phyloP scores from a whole-genome alignment of 1,139 yeast species.

The Saccharomyces hybrid region DNA sequence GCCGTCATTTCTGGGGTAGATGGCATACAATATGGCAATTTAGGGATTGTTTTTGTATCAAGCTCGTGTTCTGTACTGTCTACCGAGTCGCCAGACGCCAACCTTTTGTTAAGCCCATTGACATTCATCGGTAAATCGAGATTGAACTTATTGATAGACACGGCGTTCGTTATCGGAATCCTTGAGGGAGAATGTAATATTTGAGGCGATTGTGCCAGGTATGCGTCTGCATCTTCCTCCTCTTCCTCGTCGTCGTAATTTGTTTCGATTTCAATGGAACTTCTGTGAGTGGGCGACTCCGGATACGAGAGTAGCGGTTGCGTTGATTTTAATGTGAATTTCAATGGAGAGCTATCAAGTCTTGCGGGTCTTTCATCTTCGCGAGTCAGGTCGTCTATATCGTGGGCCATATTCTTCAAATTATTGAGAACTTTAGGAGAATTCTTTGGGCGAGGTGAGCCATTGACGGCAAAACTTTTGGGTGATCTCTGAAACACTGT shows the following conservation, averaged over 20 bases:
- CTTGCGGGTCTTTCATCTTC: background rate
- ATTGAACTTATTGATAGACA: constrained; percentile 21
- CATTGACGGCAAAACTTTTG: background rate
- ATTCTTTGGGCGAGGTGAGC: background rate
- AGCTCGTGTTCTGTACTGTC: background rate
- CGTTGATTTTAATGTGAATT: constrained; percentile 9
- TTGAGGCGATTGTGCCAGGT: background rate
- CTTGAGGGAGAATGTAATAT: constrained; percentile 17
- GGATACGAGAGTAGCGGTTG: constrained; percentile 6
- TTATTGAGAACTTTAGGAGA: background rate
- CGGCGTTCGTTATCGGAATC: constrained; percentile 23
- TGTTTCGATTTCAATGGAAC: background rate
- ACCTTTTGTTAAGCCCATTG: background rate
- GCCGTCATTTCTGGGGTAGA: background rate
- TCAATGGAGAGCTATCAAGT: constrained; percentile 19
- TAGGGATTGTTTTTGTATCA: background rate
- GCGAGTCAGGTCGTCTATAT: background rate
- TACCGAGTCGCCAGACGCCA: background rate
- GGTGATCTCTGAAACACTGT: background rate
- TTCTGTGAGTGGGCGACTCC: background rate
- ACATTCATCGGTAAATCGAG: background rate
- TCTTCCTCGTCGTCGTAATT: background rate
- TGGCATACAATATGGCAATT: background rate
- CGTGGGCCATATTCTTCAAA: background rate
- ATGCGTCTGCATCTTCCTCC: background rate